Percentiles rank a stretch among this genome's conserved stretches.
Evolutionary conservation across 176 grass and related monocot species (phyloP).

Genomic region (Rhynchospora tenuis): DNA sequence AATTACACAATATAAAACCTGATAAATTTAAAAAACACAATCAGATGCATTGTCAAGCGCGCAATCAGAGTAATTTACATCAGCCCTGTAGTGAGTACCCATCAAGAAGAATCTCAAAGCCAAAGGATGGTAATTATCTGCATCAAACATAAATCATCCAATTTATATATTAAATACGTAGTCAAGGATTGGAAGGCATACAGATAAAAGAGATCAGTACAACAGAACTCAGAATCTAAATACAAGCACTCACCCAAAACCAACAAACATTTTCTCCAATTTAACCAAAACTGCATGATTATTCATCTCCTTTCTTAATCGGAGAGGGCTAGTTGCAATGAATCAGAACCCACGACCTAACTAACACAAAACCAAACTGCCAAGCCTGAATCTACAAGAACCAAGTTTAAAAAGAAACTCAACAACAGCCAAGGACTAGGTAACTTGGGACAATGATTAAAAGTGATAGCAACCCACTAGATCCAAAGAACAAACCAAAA

Average conservation of each 20-base stretch:
- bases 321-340: not conserved
- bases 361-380: not conserved
- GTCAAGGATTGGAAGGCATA: not conserved
- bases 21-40: slow-evolving; percentile 75
- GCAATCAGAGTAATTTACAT: slow-evolving; percentile 78
- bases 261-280: not conserved
- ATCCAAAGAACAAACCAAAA: not conserved
- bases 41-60: slow-evolving; percentile 52
- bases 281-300: not conserved
- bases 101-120: slow-evolving; percentile 85
- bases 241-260: not conserved
- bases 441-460: not conserved
- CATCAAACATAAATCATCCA: not conserved
- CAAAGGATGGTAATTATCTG: slow-evolving; percentile 87
- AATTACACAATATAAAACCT: slow-evolving; percentile 32
- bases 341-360: not conserved
- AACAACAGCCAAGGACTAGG: not conserved
- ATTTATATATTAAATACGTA: not conserved
- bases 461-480: not conserved
- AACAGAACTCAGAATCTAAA: not conserved
- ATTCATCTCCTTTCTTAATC: not conserved
- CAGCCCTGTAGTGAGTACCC: slow-evolving; percentile 77
- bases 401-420: not conserved
- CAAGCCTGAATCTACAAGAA: not conserved
- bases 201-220: not conserved